A percentile compares a stretch with the other conserved stretches of the same genome.
Evolutionary conservation across 2,329 filamentous ascomycete species (phyloP).

Genomic region (Penicillium sp.): DNA sequence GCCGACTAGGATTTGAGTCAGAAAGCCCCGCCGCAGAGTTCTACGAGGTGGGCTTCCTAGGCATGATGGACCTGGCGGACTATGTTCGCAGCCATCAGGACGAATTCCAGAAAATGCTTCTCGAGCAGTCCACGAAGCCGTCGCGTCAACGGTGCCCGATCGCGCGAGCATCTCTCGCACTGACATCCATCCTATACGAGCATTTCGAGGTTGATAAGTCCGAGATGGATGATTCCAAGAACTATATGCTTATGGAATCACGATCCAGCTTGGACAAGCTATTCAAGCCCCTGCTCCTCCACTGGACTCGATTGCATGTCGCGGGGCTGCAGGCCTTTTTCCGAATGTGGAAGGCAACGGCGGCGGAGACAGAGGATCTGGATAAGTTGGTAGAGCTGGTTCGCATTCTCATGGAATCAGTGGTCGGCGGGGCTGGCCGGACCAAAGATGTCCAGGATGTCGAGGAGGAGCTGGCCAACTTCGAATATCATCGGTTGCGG

Average conservation of each 20-base stretch:
- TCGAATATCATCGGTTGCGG: conserved; percentile 74
- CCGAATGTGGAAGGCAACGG: conserved; percentile 86
- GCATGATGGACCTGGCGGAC: conserved; percentile 96
- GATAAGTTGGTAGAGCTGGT: conserved; percentile 90
- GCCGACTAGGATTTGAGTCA: conserved; percentile 83
- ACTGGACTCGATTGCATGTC: conserved; percentile 90
- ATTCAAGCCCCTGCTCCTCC: conserved; percentile 82
- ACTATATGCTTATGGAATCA: conserved; percentile 71
- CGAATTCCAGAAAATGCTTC: conserved; percentile 82
- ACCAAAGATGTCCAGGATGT: conserved; percentile 82
- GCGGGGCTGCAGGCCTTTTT: conserved; percentile 85
- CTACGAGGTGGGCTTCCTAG: conserved; percentile 78
- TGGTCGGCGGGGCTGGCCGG: conserved; percentile 77
- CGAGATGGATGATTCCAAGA: conserved; percentile 74
- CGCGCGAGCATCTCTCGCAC: conserved; percentile 78
- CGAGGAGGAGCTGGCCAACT: conserved; percentile 83
- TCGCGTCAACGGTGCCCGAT: conserved; percentile 77
- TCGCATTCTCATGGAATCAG: conserved; percentile 83
- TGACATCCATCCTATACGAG: conserved; percentile 87
- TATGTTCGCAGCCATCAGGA: conserved; percentile 92
- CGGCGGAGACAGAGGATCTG: conserved; percentile 81
- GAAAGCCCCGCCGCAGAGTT: conserved; percentile 88
- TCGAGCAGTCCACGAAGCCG: conserved; percentile 80
- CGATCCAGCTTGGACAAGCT: conserved; percentile 78
- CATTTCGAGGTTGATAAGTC: conserved; percentile 91